phyloP scores from a whole-genome alignment of 495 filamentous ascomycete species.

The Annulohypoxylon maeteangense region DNA sequence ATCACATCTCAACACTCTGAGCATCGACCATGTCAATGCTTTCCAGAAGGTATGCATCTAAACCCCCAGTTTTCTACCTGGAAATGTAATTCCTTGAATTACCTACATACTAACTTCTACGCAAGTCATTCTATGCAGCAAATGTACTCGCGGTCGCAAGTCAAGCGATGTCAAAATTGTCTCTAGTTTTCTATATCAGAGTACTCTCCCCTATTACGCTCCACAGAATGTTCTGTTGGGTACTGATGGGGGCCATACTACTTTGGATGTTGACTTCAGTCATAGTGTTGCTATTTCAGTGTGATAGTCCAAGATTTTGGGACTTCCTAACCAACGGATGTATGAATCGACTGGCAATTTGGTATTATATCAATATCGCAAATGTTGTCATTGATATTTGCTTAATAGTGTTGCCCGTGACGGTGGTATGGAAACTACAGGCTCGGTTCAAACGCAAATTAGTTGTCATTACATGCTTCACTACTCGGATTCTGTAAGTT shows the following conservation, averaged over 20 bases:
- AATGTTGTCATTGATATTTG: background rate
- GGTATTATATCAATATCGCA: background rate
- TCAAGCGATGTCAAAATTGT: background rate
- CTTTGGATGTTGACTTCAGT: background rate
- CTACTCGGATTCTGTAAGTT: background rate
- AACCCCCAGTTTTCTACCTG: background rate
- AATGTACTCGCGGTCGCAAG: background rate
- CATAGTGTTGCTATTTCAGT: background rate
- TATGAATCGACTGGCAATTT: background rate
- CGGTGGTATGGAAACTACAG: background rate
- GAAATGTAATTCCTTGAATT: background rate
- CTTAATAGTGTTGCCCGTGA: background rate
- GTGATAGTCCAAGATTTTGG: background rate
- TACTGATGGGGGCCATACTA: background rate
- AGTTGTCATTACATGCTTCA: background rate
- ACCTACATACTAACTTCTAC: background rate
- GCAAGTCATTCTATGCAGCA: background rate
- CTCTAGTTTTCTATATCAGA: background rate
- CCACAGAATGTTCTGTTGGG: background rate
- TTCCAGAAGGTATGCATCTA: background rate
- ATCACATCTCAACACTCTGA: background rate
- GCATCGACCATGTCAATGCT: background rate
- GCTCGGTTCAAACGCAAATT: background rate
- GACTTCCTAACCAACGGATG: background rate
- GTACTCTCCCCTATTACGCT: background rate